Conservation (phyloP, 2,329 filamentous ascomycete genomes). For the Pestalotiopsis sp. region DNA sequence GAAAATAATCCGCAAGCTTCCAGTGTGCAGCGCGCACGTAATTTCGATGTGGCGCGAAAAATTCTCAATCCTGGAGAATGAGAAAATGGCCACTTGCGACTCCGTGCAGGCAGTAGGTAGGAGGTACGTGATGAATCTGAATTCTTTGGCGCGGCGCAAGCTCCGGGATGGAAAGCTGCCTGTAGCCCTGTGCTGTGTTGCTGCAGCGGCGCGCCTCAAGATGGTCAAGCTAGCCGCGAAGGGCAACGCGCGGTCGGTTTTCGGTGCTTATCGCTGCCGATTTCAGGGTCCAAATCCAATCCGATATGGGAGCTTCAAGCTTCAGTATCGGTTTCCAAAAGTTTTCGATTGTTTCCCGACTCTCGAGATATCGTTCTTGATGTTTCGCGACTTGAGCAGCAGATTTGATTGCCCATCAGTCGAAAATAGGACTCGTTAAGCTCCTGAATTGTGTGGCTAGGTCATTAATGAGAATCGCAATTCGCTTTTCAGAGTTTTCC, state of each 20-base stretch:
- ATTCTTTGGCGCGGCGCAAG: neutral
- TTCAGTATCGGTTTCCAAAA: neutral
- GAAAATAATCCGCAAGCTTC: neutral
- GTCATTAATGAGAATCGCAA: too few relatives aligned
- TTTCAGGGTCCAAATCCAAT: neutral
- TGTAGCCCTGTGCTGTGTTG: neutral
- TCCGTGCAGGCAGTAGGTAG: neutral
- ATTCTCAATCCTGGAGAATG: neutral
- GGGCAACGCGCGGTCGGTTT: neutral
- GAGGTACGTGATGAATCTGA: neutral
- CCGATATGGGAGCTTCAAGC: neutral
- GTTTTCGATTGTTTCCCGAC: neutral
- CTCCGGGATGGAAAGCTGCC: neutral
- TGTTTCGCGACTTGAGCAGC: too few relatives aligned
- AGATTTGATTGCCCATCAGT: too few relatives aligned
- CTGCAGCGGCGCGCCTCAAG: neutral
- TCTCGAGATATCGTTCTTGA: neutral
- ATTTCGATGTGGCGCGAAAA: neutral
- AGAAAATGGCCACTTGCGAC: neutral
- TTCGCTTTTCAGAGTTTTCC: too few relatives aligned
- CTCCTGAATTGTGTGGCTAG: too few relatives aligned
- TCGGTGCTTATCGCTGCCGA: neutral
- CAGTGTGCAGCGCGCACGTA: neutral
- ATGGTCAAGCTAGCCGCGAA: neutral
- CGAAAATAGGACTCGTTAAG: too few relatives aligned